phyloP scores from a whole-genome alignment of 148 eudicot genomes.

The Mesembryanthemum crystallinum region DNA sequence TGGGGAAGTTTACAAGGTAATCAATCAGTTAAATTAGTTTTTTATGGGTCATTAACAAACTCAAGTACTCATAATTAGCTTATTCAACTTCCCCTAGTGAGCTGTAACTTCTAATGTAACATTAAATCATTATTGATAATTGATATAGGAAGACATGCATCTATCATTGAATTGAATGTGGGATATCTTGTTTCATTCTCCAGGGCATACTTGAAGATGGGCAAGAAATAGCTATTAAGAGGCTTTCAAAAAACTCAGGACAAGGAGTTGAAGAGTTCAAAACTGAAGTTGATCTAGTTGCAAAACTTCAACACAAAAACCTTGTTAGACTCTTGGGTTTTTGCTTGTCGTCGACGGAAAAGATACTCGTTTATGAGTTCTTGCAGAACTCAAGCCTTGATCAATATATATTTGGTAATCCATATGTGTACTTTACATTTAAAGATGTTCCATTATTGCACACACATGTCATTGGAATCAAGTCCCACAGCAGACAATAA shows the following conservation, averaged over 20 bases:
- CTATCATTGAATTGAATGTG: no score
- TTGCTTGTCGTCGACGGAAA: background rate
- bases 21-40: background rate
- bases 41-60: background rate
- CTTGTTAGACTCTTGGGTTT: constrained; percentile 6
- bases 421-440: background rate
- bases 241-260: background rate
- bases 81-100: no score
- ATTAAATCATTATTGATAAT: no score
- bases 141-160: no score
- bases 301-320: constrained; percentile 14
- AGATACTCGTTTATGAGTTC: constrained; percentile 3
- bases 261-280: constrained; percentile 5
- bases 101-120: no score
- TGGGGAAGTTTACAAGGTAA: constrained; percentile 30
- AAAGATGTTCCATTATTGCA: background rate
- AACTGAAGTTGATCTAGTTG: constrained; percentile 8
- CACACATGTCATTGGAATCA: background rate
- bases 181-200: background rate
- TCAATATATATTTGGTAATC: background rate
- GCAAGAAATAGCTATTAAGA: constrained; percentile 7
- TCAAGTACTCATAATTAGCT: no score
- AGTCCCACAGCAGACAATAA: background rate
- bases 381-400: background rate
- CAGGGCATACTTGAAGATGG: constrained; percentile 4